phyloP scores from a whole-genome alignment of 139 green algal species.

The Tetraselmis chui region DNA sequence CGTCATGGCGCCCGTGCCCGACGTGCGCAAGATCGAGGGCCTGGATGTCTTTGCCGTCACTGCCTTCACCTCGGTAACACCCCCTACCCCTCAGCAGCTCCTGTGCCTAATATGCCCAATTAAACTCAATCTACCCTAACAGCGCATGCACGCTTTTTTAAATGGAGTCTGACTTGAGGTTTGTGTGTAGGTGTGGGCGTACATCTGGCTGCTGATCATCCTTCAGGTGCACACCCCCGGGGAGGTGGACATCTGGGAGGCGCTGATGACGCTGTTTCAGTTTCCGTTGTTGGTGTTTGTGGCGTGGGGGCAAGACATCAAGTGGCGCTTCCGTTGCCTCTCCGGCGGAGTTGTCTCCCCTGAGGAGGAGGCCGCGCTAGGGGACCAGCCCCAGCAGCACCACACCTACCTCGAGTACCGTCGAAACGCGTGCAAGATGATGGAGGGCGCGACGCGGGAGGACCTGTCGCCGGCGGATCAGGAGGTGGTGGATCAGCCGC shows the following conservation, averaged over 20 bases:
- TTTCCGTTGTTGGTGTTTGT: neutral
- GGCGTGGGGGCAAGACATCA: neutral
- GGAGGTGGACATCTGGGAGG: neutral
- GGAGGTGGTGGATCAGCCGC: neutral
- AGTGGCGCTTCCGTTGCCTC: neutral
- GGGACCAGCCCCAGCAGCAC: neutral
- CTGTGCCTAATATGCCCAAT: too few relatives aligned
- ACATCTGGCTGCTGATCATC: constrained; percentile 12
- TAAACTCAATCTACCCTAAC: too few relatives aligned
- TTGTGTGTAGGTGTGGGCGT: neutral
- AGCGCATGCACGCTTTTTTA: too few relatives aligned
- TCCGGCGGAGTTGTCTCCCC: neutral
- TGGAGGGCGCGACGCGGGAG: neutral
- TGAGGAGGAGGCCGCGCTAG: neutral
- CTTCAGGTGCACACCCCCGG: neutral
- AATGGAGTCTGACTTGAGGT: neutral
- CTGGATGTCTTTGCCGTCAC: constrained; percentile 6
- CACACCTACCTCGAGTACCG: neutral
- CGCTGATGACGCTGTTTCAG: neutral
- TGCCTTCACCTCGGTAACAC: constrained; percentile 2
- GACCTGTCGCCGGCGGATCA: neutral
- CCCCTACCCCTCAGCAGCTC: too few relatives aligned
- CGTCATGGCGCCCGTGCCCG: neutral
- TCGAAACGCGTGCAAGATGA: neutral
- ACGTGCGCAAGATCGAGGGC: neutral